phyloP scores from a whole-genome alignment of 345 rosid genomes.

The Ricinus communis region DNA sequence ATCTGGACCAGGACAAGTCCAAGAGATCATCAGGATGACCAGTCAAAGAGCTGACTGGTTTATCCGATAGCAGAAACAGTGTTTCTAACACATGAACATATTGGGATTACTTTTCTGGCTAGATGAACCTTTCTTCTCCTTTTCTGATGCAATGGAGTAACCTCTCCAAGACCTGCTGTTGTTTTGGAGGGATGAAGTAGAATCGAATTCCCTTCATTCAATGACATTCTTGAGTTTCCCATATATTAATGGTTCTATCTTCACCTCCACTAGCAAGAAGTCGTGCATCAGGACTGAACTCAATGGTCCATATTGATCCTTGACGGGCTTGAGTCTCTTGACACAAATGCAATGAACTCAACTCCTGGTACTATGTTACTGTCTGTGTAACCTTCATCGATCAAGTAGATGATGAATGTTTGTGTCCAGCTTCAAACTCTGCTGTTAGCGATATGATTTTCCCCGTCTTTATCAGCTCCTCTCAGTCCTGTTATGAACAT shows the following conservation, averaged over 20 bases:
- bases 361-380: slow-evolving; percentile 71
- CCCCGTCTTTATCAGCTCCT: slow-evolving; percentile 50
- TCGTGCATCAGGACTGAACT: slow-evolving; percentile 53
- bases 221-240: slow-evolving; percentile 91
- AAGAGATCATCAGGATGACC: slow-evolving; percentile 90
- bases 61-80: slow-evolving; percentile 74
- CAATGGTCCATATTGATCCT: slow-evolving; percentile 93
- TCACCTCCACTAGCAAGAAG: slow-evolving; percentile 89
- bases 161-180: slow-evolving; percentile 30
- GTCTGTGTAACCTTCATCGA: slow-evolving; percentile 86
- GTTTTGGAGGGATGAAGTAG: slow-evolving; percentile 58
- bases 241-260: slow-evolving; percentile 65
- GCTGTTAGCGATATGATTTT: slow-evolving; percentile 12
- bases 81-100: slow-evolving; percentile 84
- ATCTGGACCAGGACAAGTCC: slow-evolving; percentile 90
- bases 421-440: slow-evolving; percentile 35
- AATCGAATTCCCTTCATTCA: slow-evolving; percentile 63
- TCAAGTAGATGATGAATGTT: slow-evolving; percentile 41
- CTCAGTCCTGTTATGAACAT: slow-evolving; percentile 51
- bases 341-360: slow-evolving; percentile 79
- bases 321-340: slow-evolving; percentile 93
- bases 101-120: slow-evolving; percentile 64
- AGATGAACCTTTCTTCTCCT: slow-evolving; percentile 56
- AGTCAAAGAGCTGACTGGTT: slow-evolving; percentile 72
- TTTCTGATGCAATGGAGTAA: slow-evolving; percentile 33